Evolutionary conservation across 257 asterid species (phyloP).

Genomic region (Capsicum baccatum): DNA sequence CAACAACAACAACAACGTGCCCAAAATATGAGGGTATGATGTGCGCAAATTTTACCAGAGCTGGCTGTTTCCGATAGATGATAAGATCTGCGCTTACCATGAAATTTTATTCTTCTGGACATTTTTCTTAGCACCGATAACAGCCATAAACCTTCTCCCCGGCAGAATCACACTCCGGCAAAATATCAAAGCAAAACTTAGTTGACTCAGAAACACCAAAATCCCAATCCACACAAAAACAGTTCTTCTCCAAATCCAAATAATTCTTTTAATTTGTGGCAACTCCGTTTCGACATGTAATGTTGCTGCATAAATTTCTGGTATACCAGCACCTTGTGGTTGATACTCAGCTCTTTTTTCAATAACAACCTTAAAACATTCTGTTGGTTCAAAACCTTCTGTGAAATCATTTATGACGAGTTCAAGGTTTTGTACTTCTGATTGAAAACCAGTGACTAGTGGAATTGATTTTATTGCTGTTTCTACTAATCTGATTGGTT

Average conservation of each 20-base stretch:
- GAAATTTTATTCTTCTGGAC: constrained; percentile 32
- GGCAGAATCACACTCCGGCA: constrained; percentile 49
- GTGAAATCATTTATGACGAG: constrained; percentile 42
- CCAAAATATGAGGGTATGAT: too few species aligned
- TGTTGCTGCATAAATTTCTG: constrained; percentile 56
- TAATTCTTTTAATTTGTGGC: constrained; percentile 42
- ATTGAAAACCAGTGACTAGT: constrained; percentile 56
- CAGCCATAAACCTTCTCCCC: constrained; percentile 33
- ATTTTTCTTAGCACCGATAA: constrained; percentile 28
- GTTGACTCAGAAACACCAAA: constrained; percentile 35
- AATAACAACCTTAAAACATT: constrained; percentile 48
- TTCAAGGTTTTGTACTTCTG: constrained; percentile 56
- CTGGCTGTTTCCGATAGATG: too few species aligned
- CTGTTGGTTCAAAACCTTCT: constrained; percentile 49
- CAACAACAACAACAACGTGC: too few species aligned
- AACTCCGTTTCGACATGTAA: constrained; percentile 54
- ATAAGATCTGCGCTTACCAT: constrained; percentile 18
- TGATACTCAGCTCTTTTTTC: constrained; percentile 60
- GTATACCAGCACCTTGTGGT: constrained; percentile 54
- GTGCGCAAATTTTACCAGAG: too few species aligned
- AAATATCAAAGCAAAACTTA: constrained; percentile 36
- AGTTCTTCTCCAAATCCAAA: constrained; percentile 61
- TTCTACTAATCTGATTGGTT: constrained; percentile 41
- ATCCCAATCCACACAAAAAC: constrained; percentile 60
- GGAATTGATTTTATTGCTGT: constrained; percentile 53